These are phyloP conservation scores for Backusella mclennaniae DNA, from an alignment of 192 early-diverging fungal genomes.

Conservation along the genomic window DNA sequence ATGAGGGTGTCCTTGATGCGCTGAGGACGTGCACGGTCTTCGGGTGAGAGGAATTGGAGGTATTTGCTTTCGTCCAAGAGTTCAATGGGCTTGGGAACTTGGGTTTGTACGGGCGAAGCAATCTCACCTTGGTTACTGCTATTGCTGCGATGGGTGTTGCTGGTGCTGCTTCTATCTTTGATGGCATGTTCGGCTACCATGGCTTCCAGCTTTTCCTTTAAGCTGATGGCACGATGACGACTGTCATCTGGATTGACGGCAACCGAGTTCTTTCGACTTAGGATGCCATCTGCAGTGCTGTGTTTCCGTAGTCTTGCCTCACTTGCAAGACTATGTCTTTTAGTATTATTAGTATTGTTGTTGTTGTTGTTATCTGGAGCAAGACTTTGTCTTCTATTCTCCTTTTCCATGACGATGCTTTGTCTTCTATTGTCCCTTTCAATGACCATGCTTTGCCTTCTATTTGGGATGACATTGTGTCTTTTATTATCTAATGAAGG, in stretches of 20 bases:
- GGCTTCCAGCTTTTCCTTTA: constrained; percentile 20
- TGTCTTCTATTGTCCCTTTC: background rate
- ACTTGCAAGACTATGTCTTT: background rate
- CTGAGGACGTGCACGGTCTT: background rate
- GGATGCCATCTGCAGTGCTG: background rate
- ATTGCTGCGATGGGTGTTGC: background rate
- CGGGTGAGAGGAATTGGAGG: background rate
- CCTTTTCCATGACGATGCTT: background rate
- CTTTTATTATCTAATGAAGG: background rate
- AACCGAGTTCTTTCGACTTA: constrained; percentile 16
- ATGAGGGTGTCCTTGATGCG: background rate
- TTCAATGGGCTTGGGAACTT: background rate
- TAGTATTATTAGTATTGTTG: background rate
- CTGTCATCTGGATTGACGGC: background rate
- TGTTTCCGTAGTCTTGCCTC: background rate
- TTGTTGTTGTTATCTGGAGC: background rate
- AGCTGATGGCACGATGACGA: constrained; percentile 9
- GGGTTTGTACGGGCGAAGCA: background rate
- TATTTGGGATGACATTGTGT: background rate
- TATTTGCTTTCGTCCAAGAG: background rate
- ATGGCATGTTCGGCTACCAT: constrained; percentile 26
- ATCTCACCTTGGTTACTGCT: background rate
- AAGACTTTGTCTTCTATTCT: background rate
- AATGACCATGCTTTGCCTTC: background rate
- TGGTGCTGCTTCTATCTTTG: background rate